Conservation (phyloP, 2,329 filamentous ascomycete genomes). For the Chaetothyriales sp. region DNA sequence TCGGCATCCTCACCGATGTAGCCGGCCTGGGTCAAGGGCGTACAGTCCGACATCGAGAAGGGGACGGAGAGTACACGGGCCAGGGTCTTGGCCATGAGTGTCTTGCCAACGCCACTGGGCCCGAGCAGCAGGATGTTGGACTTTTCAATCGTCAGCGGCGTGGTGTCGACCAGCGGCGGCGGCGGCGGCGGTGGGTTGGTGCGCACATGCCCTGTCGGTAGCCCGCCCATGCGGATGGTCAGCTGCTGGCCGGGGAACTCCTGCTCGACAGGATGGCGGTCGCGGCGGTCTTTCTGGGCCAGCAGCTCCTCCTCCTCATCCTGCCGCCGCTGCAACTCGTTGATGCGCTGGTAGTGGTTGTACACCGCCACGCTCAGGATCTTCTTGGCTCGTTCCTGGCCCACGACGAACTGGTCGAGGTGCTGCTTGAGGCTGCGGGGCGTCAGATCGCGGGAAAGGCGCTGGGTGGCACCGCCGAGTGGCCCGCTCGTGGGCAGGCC, state of each 20-base stretch:
- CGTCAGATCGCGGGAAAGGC: conserved; percentile 40
- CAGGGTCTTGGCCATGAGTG: conserved; percentile 77
- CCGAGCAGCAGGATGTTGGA: conserved; percentile 85
- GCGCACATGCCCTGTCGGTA: neutral
- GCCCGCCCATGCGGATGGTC: conserved; percentile 27
- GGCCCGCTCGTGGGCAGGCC: conserved; percentile 47
- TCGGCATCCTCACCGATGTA: conserved; percentile 99
- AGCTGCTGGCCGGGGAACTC: conserved; percentile 48
- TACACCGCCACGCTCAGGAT: conserved; percentile 85
- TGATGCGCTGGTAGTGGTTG: conserved; percentile 86
- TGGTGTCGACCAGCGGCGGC: conserved; percentile 37
- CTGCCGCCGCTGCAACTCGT: conserved; percentile 57
- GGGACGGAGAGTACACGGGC: conserved; percentile 88
- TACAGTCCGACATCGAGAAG: conserved; percentile 90
- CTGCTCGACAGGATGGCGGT: conserved; percentile 65
- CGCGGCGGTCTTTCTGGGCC: conserved; percentile 55
- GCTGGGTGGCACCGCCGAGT: conserved; percentile 43
- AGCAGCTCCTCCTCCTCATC: conserved; percentile 63
- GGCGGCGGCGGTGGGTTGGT: conserved; percentile 4
- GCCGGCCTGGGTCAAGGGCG: conserved; percentile 85
- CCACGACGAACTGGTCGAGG: conserved; percentile 90
- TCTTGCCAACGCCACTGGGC: conserved; percentile 91
- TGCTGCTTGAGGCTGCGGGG: conserved; percentile 64
- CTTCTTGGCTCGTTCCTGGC: conserved; percentile 84
- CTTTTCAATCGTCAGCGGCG: conserved; percentile 70